Evolutionary conservation across 208 protist species (phyloP), one percentile per base, ranked within the genome.

Genomic region (Vickermania ingenoplastis): DNA sequence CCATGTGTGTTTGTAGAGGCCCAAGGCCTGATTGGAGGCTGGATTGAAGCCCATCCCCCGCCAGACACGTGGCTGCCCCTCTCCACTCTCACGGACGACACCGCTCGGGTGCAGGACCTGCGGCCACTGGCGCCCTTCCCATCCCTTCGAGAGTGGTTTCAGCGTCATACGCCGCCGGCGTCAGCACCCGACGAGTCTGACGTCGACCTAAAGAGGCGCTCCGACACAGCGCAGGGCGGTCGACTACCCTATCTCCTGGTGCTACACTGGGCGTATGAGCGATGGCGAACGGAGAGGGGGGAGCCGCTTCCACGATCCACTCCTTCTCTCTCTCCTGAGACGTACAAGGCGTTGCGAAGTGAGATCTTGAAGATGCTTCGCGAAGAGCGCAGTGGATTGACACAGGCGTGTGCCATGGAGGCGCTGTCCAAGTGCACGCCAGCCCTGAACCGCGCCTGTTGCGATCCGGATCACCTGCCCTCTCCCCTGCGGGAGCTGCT

Each of bases 1-100:
- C 94, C 94, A 0, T 63, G 98, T 1, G 14, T 98, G 41, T 65
- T 83, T 23, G 72, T 92, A 4, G 77, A 82, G 27, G 68, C 79
- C 23, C 82, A 86, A 41, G 97, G 97, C 22, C 75, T 98, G 17
- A 64, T 97, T 21, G 97, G 36, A n/a, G 36, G 36, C 7, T 45
- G 36, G 25, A 13, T 25, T 13, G 28, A 31, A 28, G 28, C 31
- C 25, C 54, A 41, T 21, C 54, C 13, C 17, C 36, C 36, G 11
- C 36, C 36, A 45, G 11, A 7, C 7, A 17, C 11, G 36, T 45
- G 36, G 36, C 36, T 45, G 36, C 36, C 36, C 36, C 11, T 45
- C 36, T 45, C 36, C 36, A 45, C 36, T 7, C 36, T n/a, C 36
- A 7, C 17, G 36, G 36, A 45, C 17, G 11, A 7, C 17, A n/a